Percentiles rank a stretch among this genome's conserved stretches.
Evolutionary conservation across 2,329 filamentous ascomycete species (phyloP).

Genomic region (Calonectria ilicicola): DNA sequence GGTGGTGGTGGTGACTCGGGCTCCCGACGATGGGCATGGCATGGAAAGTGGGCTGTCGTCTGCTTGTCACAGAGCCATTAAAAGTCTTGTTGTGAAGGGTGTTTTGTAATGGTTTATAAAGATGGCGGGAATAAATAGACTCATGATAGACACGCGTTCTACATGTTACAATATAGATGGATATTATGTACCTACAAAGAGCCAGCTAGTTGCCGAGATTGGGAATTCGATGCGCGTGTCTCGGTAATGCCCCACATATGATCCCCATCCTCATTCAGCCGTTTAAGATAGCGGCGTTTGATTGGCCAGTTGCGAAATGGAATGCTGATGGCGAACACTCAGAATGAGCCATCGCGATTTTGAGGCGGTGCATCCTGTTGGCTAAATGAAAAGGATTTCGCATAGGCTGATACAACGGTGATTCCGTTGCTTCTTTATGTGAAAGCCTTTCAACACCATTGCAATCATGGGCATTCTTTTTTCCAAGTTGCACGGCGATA

Average conservation of each 20-base stretch:
- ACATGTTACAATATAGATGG: not conserved
- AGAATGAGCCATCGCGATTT: not conserved
- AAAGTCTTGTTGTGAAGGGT: constrained; percentile 16
- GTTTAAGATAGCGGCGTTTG: not conserved
- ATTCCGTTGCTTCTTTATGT: not conserved
- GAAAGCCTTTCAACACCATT: not conserved
- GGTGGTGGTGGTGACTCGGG: constrained; percentile 78
- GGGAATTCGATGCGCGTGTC: not conserved
- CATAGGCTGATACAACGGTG: not conserved
- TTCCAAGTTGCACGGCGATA: constrained; percentile 21
- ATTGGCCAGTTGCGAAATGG: not conserved
- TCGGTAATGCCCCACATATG: constrained; percentile 12
- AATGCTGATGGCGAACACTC: not conserved
- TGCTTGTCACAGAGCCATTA: constrained; percentile 56
- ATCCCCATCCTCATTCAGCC: not conserved
- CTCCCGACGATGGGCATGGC: constrained; percentile 92
- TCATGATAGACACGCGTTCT: constrained; percentile 13
- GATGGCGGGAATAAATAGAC: constrained; percentile 25
- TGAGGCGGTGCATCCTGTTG: not conserved
- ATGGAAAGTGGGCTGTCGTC: constrained; percentile 96
- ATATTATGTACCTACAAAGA: not conserved
- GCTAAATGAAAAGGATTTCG: not conserved
- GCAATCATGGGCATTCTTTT: constrained; percentile 31
- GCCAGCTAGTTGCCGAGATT: constrained; percentile 13
- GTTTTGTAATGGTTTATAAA: not conserved